A percentile compares a stretch with the other conserved stretches of the same genome.
phyloP scores from a whole-genome alignment of 176 grass and related monocot species.

The Hsuehochloa calcarea region DNA sequence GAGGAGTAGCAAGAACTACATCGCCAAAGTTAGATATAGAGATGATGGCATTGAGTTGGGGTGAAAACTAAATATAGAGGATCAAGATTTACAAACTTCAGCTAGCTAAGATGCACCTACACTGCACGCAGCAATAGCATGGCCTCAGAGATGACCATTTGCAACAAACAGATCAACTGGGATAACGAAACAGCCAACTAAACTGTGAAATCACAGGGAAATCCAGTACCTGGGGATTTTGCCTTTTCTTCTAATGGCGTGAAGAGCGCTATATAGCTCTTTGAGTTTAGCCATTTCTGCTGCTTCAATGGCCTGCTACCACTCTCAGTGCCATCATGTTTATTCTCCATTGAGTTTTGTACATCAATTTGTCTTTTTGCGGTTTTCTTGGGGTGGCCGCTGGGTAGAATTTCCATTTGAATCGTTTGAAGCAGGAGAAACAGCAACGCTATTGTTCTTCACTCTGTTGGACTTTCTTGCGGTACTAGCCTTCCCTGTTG shows the following conservation, averaged over 20 bases:
- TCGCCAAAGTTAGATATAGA: conserved; percentile 2
- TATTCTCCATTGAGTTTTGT: neutral
- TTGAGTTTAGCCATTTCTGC: conserved; percentile 36
- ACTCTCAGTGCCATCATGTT: neutral
- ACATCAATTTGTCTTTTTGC: conserved; percentile 30
- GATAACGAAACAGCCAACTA: neutral
- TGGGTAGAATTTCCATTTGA: conserved; percentile 16
- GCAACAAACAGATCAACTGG: neutral
- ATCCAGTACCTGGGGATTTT: conserved; percentile 33
- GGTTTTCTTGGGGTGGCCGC: neutral
- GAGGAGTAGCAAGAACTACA: conserved; percentile 34
- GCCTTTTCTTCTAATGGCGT: neutral
- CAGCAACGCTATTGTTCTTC: neutral
- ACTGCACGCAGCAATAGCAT: neutral
- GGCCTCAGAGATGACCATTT: conserved; percentile 10
- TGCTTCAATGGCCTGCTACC: conserved; percentile 24
- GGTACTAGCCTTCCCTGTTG: neutral
- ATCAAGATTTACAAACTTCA: neutral
- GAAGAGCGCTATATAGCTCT: conserved; percentile 36
- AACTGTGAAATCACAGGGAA: neutral
- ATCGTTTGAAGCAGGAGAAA: conserved; percentile 23
- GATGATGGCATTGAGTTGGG: neutral
- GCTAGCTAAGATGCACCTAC: neutral
- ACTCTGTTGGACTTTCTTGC: conserved; percentile 26
- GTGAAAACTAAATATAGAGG: neutral